Evolutionary conservation across 225 moss, liverwort and hornwort genomes (phyloP).

Genomic region (Bryum argenteum): DNA sequence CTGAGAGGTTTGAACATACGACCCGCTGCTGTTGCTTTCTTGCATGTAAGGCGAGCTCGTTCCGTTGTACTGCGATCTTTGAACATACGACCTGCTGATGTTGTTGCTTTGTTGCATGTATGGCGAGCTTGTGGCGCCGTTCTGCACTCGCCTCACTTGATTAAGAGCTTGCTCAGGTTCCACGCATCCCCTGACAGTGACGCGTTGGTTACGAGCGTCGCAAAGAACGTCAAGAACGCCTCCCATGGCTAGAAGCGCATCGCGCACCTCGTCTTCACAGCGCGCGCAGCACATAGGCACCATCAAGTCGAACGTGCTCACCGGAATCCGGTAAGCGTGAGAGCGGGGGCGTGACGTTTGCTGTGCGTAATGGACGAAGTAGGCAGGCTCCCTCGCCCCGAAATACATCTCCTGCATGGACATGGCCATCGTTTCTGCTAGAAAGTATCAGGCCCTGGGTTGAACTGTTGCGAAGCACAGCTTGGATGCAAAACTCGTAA

Average conservation of each 20-base stretch:
- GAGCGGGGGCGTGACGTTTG: slow-evolving; percentile 18
- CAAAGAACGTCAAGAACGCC: slow-evolving; percentile 29
- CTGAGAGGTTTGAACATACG: background rate
- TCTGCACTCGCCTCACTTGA: slow-evolving; percentile 41
- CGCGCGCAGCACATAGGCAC: slow-evolving; percentile 51
- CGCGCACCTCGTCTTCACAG: slow-evolving; percentile 48
- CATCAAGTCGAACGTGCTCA: slow-evolving; percentile 36
- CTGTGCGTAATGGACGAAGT: slow-evolving; percentile 28
- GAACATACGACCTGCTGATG: slow-evolving; percentile 11
- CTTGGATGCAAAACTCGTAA: slow-evolving; percentile 13
- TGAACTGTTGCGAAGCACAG: background rate
- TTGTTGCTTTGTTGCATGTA: slow-evolving; percentile 3
- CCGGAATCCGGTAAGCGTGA: background rate
- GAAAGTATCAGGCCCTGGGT: slow-evolving; percentile 1
- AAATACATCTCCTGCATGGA: slow-evolving; percentile 46
- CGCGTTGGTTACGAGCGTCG: slow-evolving; percentile 33
- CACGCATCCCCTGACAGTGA: slow-evolving; percentile 38
- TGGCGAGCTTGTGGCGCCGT: slow-evolving; percentile 29
- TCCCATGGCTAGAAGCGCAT: slow-evolving; percentile 29
- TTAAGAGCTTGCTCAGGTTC: slow-evolving; percentile 39
- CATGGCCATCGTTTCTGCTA: slow-evolving; percentile 40
- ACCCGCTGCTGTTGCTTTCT: slow-evolving; percentile 1
- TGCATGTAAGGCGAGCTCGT: slow-evolving; percentile 28
- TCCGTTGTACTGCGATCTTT: background rate
- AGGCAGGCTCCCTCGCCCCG: slow-evolving; percentile 21